phyloP scores from a whole-genome alignment of 139 green algal genomes.

The Closterium sp. region DNA sequence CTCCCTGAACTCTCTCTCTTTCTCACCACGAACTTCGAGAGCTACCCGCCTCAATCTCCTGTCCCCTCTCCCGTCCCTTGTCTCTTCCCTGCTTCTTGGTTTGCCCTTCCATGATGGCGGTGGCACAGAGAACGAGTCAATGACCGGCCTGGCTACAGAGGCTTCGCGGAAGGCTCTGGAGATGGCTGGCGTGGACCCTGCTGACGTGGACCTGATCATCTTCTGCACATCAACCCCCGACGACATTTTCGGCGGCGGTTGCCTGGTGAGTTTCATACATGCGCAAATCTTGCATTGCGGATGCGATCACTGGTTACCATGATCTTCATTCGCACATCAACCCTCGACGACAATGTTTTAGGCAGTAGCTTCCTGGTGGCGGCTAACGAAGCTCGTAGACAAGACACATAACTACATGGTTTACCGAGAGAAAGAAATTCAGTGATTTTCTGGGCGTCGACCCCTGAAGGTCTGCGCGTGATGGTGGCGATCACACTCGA shows the following conservation, averaged over 20 bases:
- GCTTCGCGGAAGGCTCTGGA: slow-evolving; percentile 75
- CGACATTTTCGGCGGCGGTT: slow-evolving; percentile 91
- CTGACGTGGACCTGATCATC: slow-evolving; percentile 89
- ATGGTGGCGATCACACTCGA: neutral
- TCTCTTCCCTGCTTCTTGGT: neutral
- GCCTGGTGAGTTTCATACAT: slow-evolving; percentile 41
- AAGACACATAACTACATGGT: no score
- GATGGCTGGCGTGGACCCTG: slow-evolving; percentile 77
- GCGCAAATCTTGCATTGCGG: no score
- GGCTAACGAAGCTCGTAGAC: no score
- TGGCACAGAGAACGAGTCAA: slow-evolving; percentile 33
- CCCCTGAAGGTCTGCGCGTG: slow-evolving; percentile 68
- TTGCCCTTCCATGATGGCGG: neutral
- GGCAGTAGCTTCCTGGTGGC: no score
- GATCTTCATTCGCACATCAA: no score
- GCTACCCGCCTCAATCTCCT: neutral
- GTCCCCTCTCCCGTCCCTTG: no score
- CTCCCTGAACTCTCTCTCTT: neutral
- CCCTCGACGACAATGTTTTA: no score
- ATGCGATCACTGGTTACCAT: no score
- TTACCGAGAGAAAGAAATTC: no score
- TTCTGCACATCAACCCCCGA: slow-evolving; percentile 92
- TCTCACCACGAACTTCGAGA: neutral
- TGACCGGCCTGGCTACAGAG: slow-evolving; percentile 65
- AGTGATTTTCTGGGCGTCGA: no score